Conservation (phyloP, 371 early-diverging fungal genomes). For the Rhizopus arrhizus region DNA sequence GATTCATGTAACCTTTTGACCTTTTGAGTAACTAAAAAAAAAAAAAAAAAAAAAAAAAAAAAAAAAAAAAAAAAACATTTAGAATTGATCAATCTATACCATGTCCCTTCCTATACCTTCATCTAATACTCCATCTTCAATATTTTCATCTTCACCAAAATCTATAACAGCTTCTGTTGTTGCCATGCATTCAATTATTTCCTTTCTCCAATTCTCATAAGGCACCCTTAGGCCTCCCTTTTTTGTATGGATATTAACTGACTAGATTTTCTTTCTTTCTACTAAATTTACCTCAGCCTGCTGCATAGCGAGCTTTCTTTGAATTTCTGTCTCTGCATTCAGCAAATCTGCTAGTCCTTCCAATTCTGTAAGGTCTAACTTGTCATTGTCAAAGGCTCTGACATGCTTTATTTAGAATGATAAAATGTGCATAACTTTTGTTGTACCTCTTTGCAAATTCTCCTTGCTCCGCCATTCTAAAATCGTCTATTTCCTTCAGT, state of each 20-base stretch:
- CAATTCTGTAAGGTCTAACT: slow-evolving; percentile 76
- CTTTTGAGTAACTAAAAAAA: slow-evolving; percentile 14
- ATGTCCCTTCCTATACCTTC: slow-evolving; percentile 34
- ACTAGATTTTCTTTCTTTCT: background rate
- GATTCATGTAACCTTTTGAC: slow-evolving; percentile 26
- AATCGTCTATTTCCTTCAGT: slow-evolving; percentile 44
- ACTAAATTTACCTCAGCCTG: slow-evolving; percentile 63
- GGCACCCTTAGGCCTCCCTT: slow-evolving; percentile 65
- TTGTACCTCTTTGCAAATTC: slow-evolving; percentile 72
- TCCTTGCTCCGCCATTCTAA: slow-evolving; percentile 77
- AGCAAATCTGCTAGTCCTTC: slow-evolving; percentile 82
- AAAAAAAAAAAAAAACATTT: background rate
- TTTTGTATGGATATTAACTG: background rate
- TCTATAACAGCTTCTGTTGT: slow-evolving; percentile 79
- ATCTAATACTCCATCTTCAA: slow-evolving; percentile 71
- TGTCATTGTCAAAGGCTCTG: slow-evolving; percentile 80
- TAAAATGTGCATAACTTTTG: background rate
- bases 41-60: background rate
- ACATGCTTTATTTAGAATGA: background rate
- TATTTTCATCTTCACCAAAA: slow-evolving; percentile 83
- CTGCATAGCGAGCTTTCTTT: slow-evolving; percentile 67
- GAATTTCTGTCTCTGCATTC: slow-evolving; percentile 84
- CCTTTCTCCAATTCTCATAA: slow-evolving; percentile 69
- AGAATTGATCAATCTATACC: no score
- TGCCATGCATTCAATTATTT: slow-evolving; percentile 67